phyloP scores from a whole-genome alignment of 495 filamentous ascomycete species.

The Tuber calosporum region DNA sequence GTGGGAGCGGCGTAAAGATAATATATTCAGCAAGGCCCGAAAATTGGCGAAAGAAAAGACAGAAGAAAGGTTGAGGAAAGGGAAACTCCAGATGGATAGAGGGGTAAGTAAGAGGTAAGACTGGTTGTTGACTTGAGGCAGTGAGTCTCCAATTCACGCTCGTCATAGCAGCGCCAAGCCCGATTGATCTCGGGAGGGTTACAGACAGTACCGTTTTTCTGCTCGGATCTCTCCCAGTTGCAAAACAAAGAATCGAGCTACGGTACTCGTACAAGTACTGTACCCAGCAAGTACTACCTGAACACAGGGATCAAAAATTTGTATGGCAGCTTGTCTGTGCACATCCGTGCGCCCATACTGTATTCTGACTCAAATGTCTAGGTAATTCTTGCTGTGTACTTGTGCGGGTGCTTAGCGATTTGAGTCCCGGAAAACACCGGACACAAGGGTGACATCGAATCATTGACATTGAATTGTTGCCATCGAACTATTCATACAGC shows the following conservation, averaged over 20 bases:
- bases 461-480: neutral
- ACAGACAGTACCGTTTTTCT: no score
- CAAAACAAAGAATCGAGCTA: neutral
- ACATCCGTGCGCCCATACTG: no score
- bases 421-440: neutral
- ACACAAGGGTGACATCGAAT: neutral
- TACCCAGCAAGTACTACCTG: no score
- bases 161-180: neutral
- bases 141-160: neutral
- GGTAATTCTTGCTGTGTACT: no score
- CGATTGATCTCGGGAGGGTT: neutral
- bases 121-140: neutral
- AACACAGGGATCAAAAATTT: no score
- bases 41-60: neutral
- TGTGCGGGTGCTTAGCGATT: neutral
- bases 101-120: neutral
- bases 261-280: no score
- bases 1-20: neutral
- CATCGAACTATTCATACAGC: neutral
- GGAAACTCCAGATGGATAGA: neutral
- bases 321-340: no score
- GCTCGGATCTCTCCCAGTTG: neutral
- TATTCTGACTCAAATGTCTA: no score
- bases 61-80: neutral
- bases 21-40: neutral